phyloP scores from a whole-genome alignment of 345 rosid species.

The Aquilaria yunnanensis region DNA sequence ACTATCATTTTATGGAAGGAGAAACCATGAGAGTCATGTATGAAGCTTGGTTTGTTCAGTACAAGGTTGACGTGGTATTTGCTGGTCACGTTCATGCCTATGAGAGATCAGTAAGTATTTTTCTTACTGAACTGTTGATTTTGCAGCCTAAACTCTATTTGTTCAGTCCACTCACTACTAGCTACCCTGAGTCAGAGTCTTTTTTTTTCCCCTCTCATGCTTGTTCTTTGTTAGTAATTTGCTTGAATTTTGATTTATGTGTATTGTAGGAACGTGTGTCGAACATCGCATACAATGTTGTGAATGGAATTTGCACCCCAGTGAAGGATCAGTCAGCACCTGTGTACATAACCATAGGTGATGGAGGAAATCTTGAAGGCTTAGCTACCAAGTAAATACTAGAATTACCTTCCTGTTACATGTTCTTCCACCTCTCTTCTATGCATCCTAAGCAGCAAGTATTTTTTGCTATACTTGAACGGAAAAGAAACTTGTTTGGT shows the following conservation, averaged over 20 bases:
- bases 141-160: too few relatives aligned
- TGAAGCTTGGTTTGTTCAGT: constrained; percentile 64
- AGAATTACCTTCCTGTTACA: too few relatives aligned
- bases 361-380: constrained; percentile 89
- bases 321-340: constrained; percentile 67
- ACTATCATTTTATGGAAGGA: constrained; percentile 94
- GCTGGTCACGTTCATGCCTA: constrained; percentile 95
- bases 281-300: constrained; percentile 59
- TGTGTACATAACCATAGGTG: constrained; percentile 76
- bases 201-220: too few relatives aligned
- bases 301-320: constrained; percentile 52
- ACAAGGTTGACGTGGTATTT: constrained; percentile 83
- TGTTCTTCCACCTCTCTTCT: too few relatives aligned
- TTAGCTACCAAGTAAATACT: constrained; percentile 59
- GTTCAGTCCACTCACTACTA: too few relatives aligned
- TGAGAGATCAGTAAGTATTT: constrained; percentile 76
- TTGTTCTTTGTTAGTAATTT: too few relatives aligned
- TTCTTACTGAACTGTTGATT: too few relatives aligned
- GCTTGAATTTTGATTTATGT: too few relatives aligned
- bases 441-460: too few relatives aligned
- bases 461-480: too few relatives aligned
- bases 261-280: constrained; percentile 68
- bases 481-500: neutral
- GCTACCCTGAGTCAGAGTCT: too few relatives aligned
- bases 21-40: constrained; percentile 93